phyloP scores from a whole-genome alignment of 2,329 filamentous ascomycete species.

The Fusarium sp. region DNA sequence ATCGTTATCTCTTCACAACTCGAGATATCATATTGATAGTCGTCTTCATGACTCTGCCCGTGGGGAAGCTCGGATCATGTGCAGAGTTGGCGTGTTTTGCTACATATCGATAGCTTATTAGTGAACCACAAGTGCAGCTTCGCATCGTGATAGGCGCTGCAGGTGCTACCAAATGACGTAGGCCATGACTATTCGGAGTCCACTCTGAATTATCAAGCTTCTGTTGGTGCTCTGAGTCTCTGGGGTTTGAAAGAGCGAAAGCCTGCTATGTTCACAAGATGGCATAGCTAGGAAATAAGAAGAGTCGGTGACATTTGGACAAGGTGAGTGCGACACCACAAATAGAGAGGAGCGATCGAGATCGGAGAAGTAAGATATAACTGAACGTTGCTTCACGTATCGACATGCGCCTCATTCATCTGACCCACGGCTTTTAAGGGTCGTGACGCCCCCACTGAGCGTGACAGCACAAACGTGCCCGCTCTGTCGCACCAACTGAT shows the following conservation, averaged over 20 bases:
- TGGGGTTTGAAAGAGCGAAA: constrained; percentile 6
- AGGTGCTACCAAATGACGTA: constrained; percentile 47
- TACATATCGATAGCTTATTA: constrained; percentile 9
- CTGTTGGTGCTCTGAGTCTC: constrained; percentile 8
- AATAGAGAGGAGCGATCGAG: constrained; percentile 23
- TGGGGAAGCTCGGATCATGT: constrained; percentile 35
- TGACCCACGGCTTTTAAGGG: constrained; percentile 23
- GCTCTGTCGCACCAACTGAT: constrained; percentile 20
- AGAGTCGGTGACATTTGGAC: not conserved
- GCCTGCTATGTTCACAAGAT: constrained; percentile 9
- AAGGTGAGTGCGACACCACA: constrained; percentile 1
- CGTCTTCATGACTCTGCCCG: constrained; percentile 26
- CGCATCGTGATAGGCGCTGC: constrained; percentile 37
- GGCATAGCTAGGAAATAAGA: not conserved
- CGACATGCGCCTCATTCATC: constrained; percentile 34
- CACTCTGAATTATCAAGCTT: constrained; percentile 33
- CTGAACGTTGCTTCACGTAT: constrained; percentile 31
- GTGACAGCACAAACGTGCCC: constrained; percentile 35
- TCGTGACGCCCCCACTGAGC: constrained; percentile 35
- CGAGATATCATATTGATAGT: constrained; percentile 11
- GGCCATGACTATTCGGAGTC: constrained; percentile 27
- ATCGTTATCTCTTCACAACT: constrained; percentile 1
- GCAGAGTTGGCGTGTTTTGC: constrained; percentile 19
- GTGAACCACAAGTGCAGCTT: constrained; percentile 33
- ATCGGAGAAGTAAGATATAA: constrained; percentile 25